Base-by-base conservation (phyloP, 2,329 filamentous ascomycete genomes). In the Sporothrix protearum region DNA sequence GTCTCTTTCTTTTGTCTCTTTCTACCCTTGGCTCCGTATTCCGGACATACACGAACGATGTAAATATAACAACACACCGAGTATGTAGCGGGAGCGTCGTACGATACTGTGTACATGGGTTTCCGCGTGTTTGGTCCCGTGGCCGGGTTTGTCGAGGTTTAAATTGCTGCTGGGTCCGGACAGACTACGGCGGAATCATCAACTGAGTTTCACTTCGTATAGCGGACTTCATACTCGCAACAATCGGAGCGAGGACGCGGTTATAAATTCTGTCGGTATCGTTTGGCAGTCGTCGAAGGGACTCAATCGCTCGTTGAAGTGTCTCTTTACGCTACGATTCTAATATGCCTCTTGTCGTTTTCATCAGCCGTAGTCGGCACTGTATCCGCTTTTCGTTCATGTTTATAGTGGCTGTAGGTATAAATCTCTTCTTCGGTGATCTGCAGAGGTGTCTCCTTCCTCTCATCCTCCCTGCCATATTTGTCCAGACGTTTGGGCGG, bases 41-140 rank as follows among this genome's bases (percentile, higher is more conserved):
- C 49, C n/a, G n/a, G n/a, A n/a, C n/a, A n/a, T n/a, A n/a, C n/a
- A n/a, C n/a, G n/a, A 57, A 8, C 25, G 39, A 70, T 70, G 57
- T 42, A 70, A 45, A 33, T 42, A 12, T 12, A 42, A 42, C 39
- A 12, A 42, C 39, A 42, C 39, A 10, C 39, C 14, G 39, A 42
- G 39, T 2, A 42, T 42, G 39, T 2, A 42, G 39, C 39, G 39
- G 39, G 39, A 42, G 5, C 39, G 39, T 42, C 39, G 39, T 42
- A 42, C 39, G 39, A 42, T 42, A 59, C 68, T 69, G 10, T 70
- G 10, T 70, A 70, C 22, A 53, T 70, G 3, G 42, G 63, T 14
- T 19, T 70, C 45, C 68, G 68, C n/a, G 68, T 70, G 6, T 70
- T 70, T 36, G 57, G 57, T 49, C 55, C 64, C 57, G 28, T 42